Conservation (phyloP, 306 rosid genomes). For the Senna siamea region DNA sequence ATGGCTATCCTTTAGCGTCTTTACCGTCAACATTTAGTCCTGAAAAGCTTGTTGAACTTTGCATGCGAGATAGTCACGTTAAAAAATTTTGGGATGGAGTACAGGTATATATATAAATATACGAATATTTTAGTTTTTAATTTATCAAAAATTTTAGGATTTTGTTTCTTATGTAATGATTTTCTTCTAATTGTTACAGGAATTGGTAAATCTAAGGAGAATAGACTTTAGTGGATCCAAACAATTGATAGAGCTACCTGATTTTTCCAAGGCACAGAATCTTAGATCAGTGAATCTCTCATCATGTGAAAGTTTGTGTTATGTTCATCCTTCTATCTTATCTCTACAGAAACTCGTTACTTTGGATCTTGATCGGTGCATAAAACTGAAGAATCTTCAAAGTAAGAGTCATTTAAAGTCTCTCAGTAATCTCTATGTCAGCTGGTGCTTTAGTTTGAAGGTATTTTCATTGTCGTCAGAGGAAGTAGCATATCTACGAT, state of each 20-base stretch:
- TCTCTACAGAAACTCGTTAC: neutral
- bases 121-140: too few relatives aligned
- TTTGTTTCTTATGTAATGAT: neutral
- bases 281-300: neutral
- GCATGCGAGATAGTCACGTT: neutral
- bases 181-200: neutral
- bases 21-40: neutral
- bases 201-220: neutral
- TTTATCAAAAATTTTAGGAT: neutral
- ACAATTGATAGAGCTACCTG: neutral
- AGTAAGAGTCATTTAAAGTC: neutral
- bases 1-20: constrained; percentile 7
- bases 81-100: neutral
- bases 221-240: neutral
- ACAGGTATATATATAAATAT: neutral
- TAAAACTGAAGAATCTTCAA: neutral
- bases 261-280: neutral
- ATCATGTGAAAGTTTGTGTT: neutral
- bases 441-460: neutral
- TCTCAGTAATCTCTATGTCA: fast-evolving
- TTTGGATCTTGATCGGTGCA: neutral
- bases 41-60: neutral
- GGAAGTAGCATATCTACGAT: neutral
- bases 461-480: neutral
- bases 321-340: neutral